Base-by-base conservation (phyloP, 2,329 filamentous ascomycete genomes). In the Fusarium verticillioides region DNA sequence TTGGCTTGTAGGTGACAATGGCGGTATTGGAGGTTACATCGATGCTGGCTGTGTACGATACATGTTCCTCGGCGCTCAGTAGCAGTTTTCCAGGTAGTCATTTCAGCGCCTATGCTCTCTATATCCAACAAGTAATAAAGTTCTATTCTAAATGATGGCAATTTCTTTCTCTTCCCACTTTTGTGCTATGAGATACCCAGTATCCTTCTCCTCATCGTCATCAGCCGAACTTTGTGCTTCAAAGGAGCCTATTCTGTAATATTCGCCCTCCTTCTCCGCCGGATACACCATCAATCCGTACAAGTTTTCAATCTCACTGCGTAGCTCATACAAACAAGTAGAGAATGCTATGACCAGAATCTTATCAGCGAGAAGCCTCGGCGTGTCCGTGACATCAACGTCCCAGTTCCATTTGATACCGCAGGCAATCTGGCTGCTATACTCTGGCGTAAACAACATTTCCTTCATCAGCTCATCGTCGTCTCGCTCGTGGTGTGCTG, bases 221-320 rank as follows among this genome's bases (percentile, higher is more conserved):
- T 21, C 19, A 8, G 5, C 19, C 8, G 13, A 15, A 16, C 19
- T 21, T 15, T n/a, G 2, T n/a, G 44, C 44, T 13, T 30, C 9
- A 2, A 47, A 47, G 13, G 46, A 50, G 0, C 21, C 46, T 18
- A 50, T 12, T 12, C 9, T 6, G 5, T 23, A 9, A 23, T 32
- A 50, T 2, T 23, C 28, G 10, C 21, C 28, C 3, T 1, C 3
- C 2, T 50, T 34, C 11, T 50, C 47, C 3, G 10, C 47, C 11
- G 21, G 16, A 7, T 34, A 19, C 4, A 49, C 28, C 19, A 30
- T 30, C 7, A 30, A n/a, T 12, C 28, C 46, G 4, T 16, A 12
- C 21, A 30, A 0, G 21, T 32, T 18, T 9, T 16, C 3, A 4
- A 30, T 12, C 0, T 5, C 9, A 3, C 28, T 30, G 4, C 9